Conservation (phyloP, 805 yeast species). For the Saturnispora besseyi region DNA sequence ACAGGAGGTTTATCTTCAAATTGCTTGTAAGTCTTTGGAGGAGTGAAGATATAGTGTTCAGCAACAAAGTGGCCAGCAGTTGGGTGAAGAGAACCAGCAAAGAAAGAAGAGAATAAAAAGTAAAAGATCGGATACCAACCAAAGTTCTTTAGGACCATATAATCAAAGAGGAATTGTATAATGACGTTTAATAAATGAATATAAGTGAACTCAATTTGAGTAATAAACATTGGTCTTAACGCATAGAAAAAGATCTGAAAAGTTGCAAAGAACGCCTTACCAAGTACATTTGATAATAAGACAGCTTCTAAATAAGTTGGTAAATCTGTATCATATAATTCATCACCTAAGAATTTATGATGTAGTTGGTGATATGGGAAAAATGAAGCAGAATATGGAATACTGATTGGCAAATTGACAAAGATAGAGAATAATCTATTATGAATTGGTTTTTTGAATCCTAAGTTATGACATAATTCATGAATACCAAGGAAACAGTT, state of each 20-base stretch:
- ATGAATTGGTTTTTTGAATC: conserved; percentile 67
- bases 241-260: conserved; percentile 88
- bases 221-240: conserved; percentile 78
- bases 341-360: conserved; percentile 86
- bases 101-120: conserved; percentile 65
- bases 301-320: conserved; percentile 77
- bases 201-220: conserved; percentile 63
- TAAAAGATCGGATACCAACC: conserved; percentile 59
- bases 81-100: conserved; percentile 90
- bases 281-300: conserved; percentile 64
- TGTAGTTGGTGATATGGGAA: conserved; percentile 88
- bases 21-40: conserved; percentile 30
- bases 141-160: conserved; percentile 46
- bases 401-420: conserved; percentile 78
- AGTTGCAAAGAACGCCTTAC: conserved; percentile 85
- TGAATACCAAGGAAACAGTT: conserved; percentile 82
- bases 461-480: conserved; percentile 77
- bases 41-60: conserved; percentile 77
- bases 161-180: conserved; percentile 52
- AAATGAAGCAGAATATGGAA: conserved; percentile 83
- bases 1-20: conserved; percentile 43
- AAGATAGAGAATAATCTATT: conserved; percentile 72
- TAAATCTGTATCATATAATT: conserved; percentile 72
- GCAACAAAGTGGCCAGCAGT: conserved; percentile 93
- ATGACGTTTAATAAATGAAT: conserved; percentile 64